Evolutionary conservation across 2,329 filamentous ascomycete genomes (phyloP).

Genomic region (Emergomyces orientalis): DNA sequence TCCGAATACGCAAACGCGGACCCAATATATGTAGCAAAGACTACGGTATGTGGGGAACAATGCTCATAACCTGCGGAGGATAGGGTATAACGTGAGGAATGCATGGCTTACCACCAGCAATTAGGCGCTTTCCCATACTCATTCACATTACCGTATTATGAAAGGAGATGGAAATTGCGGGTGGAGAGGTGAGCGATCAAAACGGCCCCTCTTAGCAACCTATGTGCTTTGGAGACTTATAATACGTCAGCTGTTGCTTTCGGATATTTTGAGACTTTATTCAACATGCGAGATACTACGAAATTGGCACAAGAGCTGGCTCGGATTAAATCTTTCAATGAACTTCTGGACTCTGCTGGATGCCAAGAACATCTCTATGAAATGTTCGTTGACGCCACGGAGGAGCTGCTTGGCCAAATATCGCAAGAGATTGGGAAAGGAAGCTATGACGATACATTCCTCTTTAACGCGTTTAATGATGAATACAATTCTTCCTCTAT

Average conservation of each 20-base stretch:
- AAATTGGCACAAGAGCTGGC: slow-evolving; percentile 61
- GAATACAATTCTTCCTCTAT: slow-evolving; percentile 58
- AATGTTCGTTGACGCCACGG: slow-evolving; percentile 71
- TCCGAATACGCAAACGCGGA: slow-evolving; percentile 85
- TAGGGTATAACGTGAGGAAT: background rate
- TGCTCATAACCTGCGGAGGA: background rate
- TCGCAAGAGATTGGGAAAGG: slow-evolving; percentile 46
- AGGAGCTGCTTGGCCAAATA: slow-evolving; percentile 57
- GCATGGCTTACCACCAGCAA: slow-evolving; percentile 13
- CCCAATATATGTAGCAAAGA: slow-evolving; percentile 75
- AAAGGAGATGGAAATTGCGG: slow-evolving; percentile 93
- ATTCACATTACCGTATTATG: slow-evolving; percentile 78
- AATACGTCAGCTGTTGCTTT: slow-evolving; percentile 67
- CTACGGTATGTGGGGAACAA: slow-evolving; percentile 48
- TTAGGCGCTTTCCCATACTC: slow-evolving; percentile 70
- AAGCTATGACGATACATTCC: slow-evolving; percentile 46
- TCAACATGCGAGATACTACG: slow-evolving; percentile 55
- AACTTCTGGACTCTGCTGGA: slow-evolving; percentile 59
- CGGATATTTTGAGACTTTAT: slow-evolving; percentile 80
- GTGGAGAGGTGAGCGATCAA: slow-evolving; percentile 74
- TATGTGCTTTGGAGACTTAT: slow-evolving; percentile 12
- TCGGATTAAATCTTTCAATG: slow-evolving; percentile 62
- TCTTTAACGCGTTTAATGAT: slow-evolving; percentile 67
- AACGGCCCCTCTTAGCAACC: slow-evolving; percentile 11
- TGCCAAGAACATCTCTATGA: slow-evolving; percentile 63